phyloP scores from a whole-genome alignment of 768 basidiomycete genomes.

The Naganishia kalamii region DNA sequence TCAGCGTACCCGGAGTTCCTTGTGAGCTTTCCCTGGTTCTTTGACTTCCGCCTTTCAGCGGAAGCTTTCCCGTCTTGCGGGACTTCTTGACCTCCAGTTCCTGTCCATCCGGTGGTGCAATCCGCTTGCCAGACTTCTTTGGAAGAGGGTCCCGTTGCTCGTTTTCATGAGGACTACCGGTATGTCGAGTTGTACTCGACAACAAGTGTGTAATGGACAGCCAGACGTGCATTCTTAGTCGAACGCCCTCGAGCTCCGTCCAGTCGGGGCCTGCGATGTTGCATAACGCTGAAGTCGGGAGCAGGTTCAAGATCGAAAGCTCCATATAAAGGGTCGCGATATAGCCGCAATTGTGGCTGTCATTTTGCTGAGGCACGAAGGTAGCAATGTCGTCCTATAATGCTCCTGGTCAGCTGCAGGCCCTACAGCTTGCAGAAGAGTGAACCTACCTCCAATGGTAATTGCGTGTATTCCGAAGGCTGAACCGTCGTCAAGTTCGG shows the following conservation, averaged over 20 bases:
- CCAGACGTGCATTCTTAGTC: not conserved
- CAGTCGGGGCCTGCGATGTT: not conserved
- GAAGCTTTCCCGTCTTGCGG: not conserved
- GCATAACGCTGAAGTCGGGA: not conserved
- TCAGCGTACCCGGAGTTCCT: not conserved
- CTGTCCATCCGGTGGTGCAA: too few species aligned
- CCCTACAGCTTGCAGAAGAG: too few species aligned
- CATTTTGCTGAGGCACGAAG: not conserved
- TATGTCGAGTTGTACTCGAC: not conserved
- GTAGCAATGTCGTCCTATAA: not conserved
- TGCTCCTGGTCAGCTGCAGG: too few species aligned
- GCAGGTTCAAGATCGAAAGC: not conserved
- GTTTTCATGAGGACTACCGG: too few species aligned
- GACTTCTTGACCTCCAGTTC: too few species aligned
- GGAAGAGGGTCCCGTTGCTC: too few species aligned
- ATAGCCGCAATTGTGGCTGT: not conserved
- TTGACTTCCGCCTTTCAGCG: not conserved
- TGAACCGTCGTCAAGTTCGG: not conserved
- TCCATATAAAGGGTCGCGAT: not conserved
- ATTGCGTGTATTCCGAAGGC: not conserved
- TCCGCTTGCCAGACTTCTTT: too few species aligned
- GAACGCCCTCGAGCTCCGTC: not conserved
- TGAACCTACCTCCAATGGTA: not conserved
- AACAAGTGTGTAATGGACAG: not conserved
- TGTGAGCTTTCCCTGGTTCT: not conserved